A percentile compares a stretch with the other conserved stretches of the same genome.
Conservation (phyloP, 2,329 filamentous ascomycete genomes). For the Triangularia setosa region DNA sequence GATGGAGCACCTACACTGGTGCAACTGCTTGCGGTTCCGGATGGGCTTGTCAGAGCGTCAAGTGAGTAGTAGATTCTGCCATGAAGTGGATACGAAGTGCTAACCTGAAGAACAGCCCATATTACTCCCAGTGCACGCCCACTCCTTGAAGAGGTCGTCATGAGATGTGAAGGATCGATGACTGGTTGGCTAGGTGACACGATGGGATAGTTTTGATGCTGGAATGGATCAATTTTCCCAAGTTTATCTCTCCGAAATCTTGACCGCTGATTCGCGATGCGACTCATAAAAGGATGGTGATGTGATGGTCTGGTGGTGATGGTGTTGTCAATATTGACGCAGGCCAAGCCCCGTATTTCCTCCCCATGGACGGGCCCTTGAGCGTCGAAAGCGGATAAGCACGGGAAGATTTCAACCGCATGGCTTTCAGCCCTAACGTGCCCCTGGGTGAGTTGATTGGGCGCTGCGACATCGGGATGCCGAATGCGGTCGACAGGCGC, state of each 20-base stretch:
- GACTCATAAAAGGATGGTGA: not conserved
- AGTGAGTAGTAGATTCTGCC: not conserved
- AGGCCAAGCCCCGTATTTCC: not conserved
- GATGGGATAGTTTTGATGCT: too few relatives aligned
- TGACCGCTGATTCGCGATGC: too few relatives aligned
- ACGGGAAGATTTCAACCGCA: not conserved
- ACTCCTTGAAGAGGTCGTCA: conserved; percentile 28
- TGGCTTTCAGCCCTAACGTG: not conserved
- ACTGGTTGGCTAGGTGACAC: not conserved
- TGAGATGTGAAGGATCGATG: not conserved
- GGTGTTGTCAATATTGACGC: not conserved
- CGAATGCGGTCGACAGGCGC: not conserved
- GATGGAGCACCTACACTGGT: not conserved
- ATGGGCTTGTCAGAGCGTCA: not conserved
- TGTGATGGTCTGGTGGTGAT: not conserved
- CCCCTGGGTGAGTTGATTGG: not conserved
- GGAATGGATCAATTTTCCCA: too few relatives aligned
- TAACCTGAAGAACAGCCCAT: not conserved
- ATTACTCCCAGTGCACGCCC: not conserved
- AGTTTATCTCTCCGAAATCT: too few relatives aligned
- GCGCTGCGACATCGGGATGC: not conserved
- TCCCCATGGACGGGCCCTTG: not conserved
- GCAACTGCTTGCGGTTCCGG: not conserved
- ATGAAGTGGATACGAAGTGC: not conserved
- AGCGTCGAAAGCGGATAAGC: not conserved